Percentiles rank a stretch among this genome's conserved stretches.
Evolutionary conservation across 148 eudicot species (phyloP).

Genomic region (Diospyros lotus): DNA sequence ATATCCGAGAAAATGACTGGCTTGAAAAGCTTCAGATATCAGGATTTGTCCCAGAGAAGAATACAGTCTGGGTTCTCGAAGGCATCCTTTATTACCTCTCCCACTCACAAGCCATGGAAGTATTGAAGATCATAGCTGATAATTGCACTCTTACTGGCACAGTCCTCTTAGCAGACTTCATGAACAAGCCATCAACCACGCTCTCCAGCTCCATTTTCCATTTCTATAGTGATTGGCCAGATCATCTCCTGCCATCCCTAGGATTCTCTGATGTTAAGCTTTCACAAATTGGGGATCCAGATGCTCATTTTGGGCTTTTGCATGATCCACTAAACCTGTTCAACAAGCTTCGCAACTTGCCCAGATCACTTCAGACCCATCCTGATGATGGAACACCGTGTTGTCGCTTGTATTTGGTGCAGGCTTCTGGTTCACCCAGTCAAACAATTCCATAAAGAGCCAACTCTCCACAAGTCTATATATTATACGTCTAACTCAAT

Average conservation of each 20-base stretch:
- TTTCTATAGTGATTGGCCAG: slow-evolving; percentile 94
- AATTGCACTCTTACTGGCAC: slow-evolving; percentile 53
- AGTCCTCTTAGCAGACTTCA: slow-evolving; percentile 83
- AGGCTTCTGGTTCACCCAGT: slow-evolving; percentile 81
- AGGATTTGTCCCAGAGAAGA: slow-evolving; percentile 65
- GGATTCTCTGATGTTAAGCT: slow-evolving; percentile 83
- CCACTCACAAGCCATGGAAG: slow-evolving; percentile 56
- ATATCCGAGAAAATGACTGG: slow-evolving; percentile 63
- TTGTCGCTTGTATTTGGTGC: slow-evolving; percentile 79
- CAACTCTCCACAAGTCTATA: slow-evolving; percentile 6
- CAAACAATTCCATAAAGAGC: slow-evolving; percentile 18
- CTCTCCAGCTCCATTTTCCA: slow-evolving; percentile 57
- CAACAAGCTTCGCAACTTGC: slow-evolving; percentile 72
- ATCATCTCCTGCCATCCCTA: slow-evolving; percentile 71
- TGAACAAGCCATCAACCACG: slow-evolving; percentile 80
- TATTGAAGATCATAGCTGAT: slow-evolving; percentile 68
- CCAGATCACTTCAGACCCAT: slow-evolving; percentile 76
- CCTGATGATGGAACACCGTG: slow-evolving; percentile 94
- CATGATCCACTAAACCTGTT: slow-evolving; percentile 78
- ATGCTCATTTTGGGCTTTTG: slow-evolving; percentile 79
- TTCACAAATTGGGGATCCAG: slow-evolving; percentile 90
- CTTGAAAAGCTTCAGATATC: slow-evolving; percentile 64
- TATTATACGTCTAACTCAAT: slow-evolving; percentile 16
- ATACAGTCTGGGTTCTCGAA: slow-evolving; percentile 83
- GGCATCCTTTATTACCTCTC: slow-evolving; percentile 79